Evolutionary conservation across 2,329 filamentous ascomycete species (phyloP).

Genomic region (Colletotrichum gloeosporioides): DNA sequence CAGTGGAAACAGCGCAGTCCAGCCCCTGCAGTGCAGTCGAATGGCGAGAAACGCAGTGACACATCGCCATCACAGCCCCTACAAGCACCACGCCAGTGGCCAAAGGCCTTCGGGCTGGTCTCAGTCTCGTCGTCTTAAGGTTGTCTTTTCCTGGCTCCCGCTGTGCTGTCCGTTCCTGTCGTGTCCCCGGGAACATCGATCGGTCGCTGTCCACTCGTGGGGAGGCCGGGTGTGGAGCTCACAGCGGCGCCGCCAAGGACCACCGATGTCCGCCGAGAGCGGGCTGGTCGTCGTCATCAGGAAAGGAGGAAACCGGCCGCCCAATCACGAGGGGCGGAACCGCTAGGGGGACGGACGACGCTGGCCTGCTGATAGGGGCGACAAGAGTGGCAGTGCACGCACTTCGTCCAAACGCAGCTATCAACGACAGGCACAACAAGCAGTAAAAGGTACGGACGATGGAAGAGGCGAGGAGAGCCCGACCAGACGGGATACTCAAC

Average conservation of each 20-base stretch:
- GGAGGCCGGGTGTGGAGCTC: conserved; percentile 10
- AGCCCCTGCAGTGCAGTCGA: neutral
- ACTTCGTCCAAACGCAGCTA: conserved; percentile 6
- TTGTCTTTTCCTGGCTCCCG: neutral
- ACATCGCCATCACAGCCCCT: conserved; percentile 11
- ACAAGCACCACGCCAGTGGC: neutral
- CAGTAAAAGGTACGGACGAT: neutral
- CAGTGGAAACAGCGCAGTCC: neutral
- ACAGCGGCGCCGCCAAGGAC: conserved; percentile 20
- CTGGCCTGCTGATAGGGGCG: conserved; percentile 5
- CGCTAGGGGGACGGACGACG: neutral
- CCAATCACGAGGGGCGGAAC: conserved; percentile 1
- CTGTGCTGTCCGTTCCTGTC: neutral
- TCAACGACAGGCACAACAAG: neutral
- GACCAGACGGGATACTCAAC: neutral
- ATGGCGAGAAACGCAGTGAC: neutral
- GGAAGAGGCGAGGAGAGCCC: neutral
- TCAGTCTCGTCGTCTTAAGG: neutral
- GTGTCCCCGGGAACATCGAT: neutral
- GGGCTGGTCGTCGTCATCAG: conserved; percentile 20
- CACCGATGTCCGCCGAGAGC: conserved; percentile 19
- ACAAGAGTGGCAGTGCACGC: conserved; percentile 3
- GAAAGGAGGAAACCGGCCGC: neutral
- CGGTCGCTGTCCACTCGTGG: neutral
- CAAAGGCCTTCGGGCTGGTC: neutral